Evolutionary conservation across 306 rosid species (phyloP).

Genomic region (Vigna nakashimae): DNA sequence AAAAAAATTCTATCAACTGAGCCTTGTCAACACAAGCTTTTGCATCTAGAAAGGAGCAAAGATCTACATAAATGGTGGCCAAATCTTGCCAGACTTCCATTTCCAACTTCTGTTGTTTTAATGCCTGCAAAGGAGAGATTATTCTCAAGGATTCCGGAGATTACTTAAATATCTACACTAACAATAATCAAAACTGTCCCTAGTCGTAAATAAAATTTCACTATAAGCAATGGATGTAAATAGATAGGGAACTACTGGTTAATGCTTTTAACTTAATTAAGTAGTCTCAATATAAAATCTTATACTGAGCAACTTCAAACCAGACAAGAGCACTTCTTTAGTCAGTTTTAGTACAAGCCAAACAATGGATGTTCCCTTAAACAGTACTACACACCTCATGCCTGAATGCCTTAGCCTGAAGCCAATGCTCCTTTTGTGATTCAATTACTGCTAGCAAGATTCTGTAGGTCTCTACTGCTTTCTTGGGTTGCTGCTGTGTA

Average conservation of each 20-base stretch:
- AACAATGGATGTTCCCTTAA: constrained; percentile 15
- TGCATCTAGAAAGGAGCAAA: constrained; percentile 72
- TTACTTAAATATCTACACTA: background rate
- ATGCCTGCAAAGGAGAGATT: constrained; percentile 56
- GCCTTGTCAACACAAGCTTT: constrained; percentile 79
- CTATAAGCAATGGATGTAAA: background rate
- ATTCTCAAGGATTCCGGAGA: constrained; percentile 11
- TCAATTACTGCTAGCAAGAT: constrained; percentile 76
- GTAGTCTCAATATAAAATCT: constrained; percentile 9
- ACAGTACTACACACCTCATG: constrained; percentile 60
- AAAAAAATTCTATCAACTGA: constrained; percentile 61
- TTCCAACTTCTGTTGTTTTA: constrained; percentile 61
- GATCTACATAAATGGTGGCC: constrained; percentile 70
- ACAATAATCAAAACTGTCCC: constrained; percentile 16
- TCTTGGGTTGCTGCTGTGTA: constrained; percentile 81
- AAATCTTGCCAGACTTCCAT: constrained; percentile 82
- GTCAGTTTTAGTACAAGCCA: background rate
- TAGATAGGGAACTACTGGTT: constrained; percentile 6
- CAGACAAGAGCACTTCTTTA: constrained; percentile 2
- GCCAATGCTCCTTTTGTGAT: constrained; percentile 64
- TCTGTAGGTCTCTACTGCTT: constrained; percentile 92
- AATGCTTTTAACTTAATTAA: constrained; percentile 25
- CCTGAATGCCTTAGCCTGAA: constrained; percentile 49
- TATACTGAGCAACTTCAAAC: constrained; percentile 1
- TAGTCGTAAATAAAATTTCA: background rate